Evolutionary conservation across 2,329 filamentous ascomycete species (phyloP).

Genomic region (Zymoseptoria ardabiliae): DNA sequence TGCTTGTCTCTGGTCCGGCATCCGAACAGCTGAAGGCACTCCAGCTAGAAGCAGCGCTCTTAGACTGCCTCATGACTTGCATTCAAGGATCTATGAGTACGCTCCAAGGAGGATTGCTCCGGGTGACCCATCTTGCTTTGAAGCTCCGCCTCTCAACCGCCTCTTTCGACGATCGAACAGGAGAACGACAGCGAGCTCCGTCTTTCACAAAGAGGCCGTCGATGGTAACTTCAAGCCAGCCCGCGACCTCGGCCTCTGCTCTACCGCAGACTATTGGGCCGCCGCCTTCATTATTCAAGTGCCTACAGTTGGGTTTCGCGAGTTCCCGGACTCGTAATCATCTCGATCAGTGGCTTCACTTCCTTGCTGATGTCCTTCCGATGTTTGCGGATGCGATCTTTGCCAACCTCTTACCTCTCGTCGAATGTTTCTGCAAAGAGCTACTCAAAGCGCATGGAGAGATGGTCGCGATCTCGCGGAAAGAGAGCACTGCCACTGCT

Average conservation of each 20-base stretch:
- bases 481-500: neutral
- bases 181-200: conserved; percentile 3
- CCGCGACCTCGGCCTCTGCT: conserved; percentile 2
- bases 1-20: conserved; percentile 15
- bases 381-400: conserved; percentile 81
- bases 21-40: conserved; percentile 14
- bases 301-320: conserved; percentile 72
- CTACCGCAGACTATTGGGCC: conserved; percentile 35
- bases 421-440: conserved; percentile 79
- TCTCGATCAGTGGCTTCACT: conserved; percentile 84
- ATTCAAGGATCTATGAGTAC: conserved; percentile 14
- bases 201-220: conserved; percentile 5
- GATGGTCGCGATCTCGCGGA: conserved; percentile 56
- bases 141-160: conserved; percentile 43
- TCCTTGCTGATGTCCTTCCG: conserved; percentile 75
- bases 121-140: conserved; percentile 67
- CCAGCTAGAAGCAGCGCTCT: conserved; percentile 21
- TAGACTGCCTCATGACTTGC: conserved; percentile 17
- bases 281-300: conserved; percentile 71
- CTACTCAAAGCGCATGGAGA: conserved; percentile 65
- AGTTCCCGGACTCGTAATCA: conserved; percentile 66
- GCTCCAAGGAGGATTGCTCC: conserved; percentile 53
- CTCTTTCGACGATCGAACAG: neutral
- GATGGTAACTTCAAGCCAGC: neutral
- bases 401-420: conserved; percentile 80